Percentiles rank a stretch among this genome's conserved stretches.
These are phyloP conservation scores for Backusella westeae DNA, from an alignment of 192 early-diverging fungal genomes.

Conservation along the genomic window DNA sequence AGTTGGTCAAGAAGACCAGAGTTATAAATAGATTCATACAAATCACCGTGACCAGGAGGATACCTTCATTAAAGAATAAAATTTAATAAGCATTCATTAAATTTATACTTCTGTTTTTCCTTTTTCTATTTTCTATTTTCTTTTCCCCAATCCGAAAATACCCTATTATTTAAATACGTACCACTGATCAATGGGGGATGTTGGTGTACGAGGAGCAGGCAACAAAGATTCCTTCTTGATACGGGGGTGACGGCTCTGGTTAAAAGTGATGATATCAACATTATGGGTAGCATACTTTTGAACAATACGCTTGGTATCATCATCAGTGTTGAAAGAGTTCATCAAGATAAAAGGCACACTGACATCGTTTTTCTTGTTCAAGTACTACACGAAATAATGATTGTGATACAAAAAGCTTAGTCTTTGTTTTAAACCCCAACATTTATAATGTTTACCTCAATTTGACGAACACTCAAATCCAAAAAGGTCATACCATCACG, in stretches of 20 bases:
- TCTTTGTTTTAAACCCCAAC: background rate
- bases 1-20: constrained; percentile 91
- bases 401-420: constrained; percentile 5
- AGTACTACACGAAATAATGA: constrained; percentile 52
- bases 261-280: constrained; percentile 93
- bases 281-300: constrained; percentile 96
- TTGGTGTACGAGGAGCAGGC: constrained; percentile 73
- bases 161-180: background rate
- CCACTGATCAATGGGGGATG: constrained; percentile 67
- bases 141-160: constrained; percentile 20
- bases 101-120: background rate
- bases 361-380: constrained; percentile 86
- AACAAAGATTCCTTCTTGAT: constrained; percentile 91
- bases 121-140: background rate
- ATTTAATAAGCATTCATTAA: background rate
- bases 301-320: constrained; percentile 96
- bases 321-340: constrained; percentile 99
- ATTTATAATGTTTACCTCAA: constrained; percentile 65
- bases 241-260: constrained; percentile 94
- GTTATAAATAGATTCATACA: constrained; percentile 93
- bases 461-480: constrained; percentile 97
- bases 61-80: constrained; percentile 55
- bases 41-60: constrained; percentile 98
- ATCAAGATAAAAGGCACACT: constrained; percentile 96
- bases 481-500: constrained; percentile 98